phyloP scores from a whole-genome alignment of 2,329 filamentous ascomycete species.

The Thielaviopsis populi region DNA sequence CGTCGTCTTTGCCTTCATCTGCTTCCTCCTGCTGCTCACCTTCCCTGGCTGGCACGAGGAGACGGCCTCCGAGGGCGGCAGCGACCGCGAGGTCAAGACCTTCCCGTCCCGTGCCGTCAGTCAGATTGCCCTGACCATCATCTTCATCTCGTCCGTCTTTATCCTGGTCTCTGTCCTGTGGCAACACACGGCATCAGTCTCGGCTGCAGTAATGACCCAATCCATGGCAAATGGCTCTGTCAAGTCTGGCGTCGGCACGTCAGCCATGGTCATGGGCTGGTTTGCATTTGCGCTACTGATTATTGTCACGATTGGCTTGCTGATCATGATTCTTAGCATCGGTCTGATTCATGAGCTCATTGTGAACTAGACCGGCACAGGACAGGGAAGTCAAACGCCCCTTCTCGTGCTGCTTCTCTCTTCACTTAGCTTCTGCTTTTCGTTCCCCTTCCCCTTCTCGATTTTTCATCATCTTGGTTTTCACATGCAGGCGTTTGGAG shows the following conservation, averaged over 20 bases:
- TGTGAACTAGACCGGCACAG: slow-evolving; percentile 20
- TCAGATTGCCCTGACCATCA: slow-evolving; percentile 82
- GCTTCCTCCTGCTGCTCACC: slow-evolving; percentile 84
- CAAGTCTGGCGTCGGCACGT: slow-evolving; percentile 74
- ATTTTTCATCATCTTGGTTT: slow-evolving; percentile 1
- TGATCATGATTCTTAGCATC: slow-evolving; percentile 95
- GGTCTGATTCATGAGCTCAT: slow-evolving; percentile 52
- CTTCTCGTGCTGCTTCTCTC: background rate
- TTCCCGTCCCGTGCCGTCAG: slow-evolving; percentile 87
- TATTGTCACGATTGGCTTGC: slow-evolving; percentile 82
- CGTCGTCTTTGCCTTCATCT: slow-evolving; percentile 92
- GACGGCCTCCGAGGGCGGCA: slow-evolving; percentile 54
- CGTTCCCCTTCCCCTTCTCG: background rate
- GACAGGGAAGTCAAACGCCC: background rate
- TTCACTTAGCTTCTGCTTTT: background rate
- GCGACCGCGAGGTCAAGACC: slow-evolving; percentile 79
- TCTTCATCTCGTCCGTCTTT: slow-evolving; percentile 63
- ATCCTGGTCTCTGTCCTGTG: slow-evolving; percentile 63
- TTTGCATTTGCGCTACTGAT: slow-evolving; percentile 90
- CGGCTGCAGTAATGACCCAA: slow-evolving; percentile 83
- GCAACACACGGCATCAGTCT: slow-evolving; percentile 94
- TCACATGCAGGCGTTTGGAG: slow-evolving; percentile 8
- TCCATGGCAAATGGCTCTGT: slow-evolving; percentile 85
- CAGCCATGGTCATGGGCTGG: slow-evolving; percentile 95
- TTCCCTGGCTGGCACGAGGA: slow-evolving; percentile 91